phyloP scores from a whole-genome alignment of 495 filamentous ascomycete species.

The Xylona heveae region DNA sequence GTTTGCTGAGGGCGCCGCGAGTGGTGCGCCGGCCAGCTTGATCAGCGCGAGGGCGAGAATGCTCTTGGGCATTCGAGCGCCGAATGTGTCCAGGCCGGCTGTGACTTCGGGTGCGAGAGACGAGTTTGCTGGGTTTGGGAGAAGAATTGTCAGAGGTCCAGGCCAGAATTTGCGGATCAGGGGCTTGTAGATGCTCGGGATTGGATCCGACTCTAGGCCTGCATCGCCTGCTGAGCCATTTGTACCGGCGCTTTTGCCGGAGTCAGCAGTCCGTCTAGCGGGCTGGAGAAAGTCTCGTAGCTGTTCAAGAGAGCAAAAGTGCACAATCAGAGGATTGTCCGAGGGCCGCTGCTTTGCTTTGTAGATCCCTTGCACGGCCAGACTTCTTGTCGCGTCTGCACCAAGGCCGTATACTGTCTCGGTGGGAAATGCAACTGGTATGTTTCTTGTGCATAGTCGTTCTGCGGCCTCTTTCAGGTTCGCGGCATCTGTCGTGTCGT shows the following conservation, averaged over 20 bases:
- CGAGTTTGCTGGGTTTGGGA: conserved; percentile 51
- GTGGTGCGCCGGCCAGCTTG: conserved; percentile 45
- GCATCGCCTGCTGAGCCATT: conserved; percentile 4
- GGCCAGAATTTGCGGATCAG: conserved; percentile 83
- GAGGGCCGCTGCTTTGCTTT: conserved; percentile 69
- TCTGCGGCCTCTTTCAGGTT: conserved; percentile 30
- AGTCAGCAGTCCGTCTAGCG: background rate
- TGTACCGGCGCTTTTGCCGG: conserved; percentile 3
- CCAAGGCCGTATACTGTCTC: conserved; percentile 96
- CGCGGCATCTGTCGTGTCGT: conserved; percentile 3
- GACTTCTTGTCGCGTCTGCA: conserved; percentile 71
- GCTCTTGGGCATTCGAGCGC: conserved; percentile 70
- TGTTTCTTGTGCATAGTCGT: conserved; percentile 35
- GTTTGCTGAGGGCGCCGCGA: conserved; percentile 92
- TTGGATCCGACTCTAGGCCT: conserved; percentile 17
- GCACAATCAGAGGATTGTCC: conserved; percentile 91
- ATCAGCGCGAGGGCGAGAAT: conserved; percentile 74
- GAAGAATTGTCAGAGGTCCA: conserved; percentile 77
- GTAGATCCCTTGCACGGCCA: conserved; percentile 82
- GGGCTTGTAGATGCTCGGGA: conserved; percentile 64
- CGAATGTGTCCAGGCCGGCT: conserved; percentile 63
- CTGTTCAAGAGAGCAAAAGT: conserved; percentile 66
- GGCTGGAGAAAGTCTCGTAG: conserved; percentile 39
- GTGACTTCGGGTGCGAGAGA: conserved; percentile 72
- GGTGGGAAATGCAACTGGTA: conserved; percentile 86